phyloP scores from a whole-genome alignment of 2,329 filamentous ascomycete species.

The Ophioceras dolichostomum region DNA sequence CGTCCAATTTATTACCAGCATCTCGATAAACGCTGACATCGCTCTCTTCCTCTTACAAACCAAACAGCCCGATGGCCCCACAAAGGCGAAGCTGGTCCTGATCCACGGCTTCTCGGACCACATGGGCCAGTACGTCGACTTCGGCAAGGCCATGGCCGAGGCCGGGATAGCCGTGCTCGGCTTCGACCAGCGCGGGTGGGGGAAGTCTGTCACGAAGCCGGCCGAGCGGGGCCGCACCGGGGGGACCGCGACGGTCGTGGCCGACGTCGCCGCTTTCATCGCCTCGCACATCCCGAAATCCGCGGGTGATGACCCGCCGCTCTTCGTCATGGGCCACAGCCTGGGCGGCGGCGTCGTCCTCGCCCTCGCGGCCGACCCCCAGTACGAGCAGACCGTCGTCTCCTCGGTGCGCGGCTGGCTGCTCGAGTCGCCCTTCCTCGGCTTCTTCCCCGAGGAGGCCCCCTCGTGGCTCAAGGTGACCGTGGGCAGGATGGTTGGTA shows the following conservation, averaged over 20 bases:
- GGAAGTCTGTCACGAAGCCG: slow-evolving; percentile 51
- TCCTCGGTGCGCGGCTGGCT: slow-evolving; percentile 59
- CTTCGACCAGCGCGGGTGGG: slow-evolving; percentile 88
- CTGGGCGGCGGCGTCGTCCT: slow-evolving; percentile 80
- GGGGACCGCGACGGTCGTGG: slow-evolving; percentile 57
- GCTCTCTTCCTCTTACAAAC: slow-evolving; percentile 3
- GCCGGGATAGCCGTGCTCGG: slow-evolving; percentile 63
- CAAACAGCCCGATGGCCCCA: slow-evolving; percentile 37
- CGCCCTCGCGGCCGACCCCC: slow-evolving; percentile 38
- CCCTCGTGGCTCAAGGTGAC: slow-evolving; percentile 53
- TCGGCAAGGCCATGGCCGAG: slow-evolving; percentile 59
- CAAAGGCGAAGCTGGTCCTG: slow-evolving; percentile 64
- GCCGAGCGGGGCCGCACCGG: slow-evolving; percentile 62
- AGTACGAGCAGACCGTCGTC: slow-evolving; percentile 33
- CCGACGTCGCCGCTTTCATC: slow-evolving; percentile 70
- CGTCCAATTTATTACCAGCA: no score
- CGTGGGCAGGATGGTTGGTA: slow-evolving; percentile 54
- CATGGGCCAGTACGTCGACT: slow-evolving; percentile 59
- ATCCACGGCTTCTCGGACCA: slow-evolving; percentile 89
- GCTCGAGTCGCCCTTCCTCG: slow-evolving; percentile 68
- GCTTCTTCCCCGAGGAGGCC: slow-evolving; percentile 51
- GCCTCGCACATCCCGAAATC: slow-evolving; percentile 37
- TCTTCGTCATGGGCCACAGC: slow-evolving; percentile 82
- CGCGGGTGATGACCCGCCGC: slow-evolving; percentile 24
- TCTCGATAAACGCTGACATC: slow-evolving; percentile 3